Conservation (phyloP, 768 basidiomycete genomes). For the Pulveroboletus ravenelii region DNA sequence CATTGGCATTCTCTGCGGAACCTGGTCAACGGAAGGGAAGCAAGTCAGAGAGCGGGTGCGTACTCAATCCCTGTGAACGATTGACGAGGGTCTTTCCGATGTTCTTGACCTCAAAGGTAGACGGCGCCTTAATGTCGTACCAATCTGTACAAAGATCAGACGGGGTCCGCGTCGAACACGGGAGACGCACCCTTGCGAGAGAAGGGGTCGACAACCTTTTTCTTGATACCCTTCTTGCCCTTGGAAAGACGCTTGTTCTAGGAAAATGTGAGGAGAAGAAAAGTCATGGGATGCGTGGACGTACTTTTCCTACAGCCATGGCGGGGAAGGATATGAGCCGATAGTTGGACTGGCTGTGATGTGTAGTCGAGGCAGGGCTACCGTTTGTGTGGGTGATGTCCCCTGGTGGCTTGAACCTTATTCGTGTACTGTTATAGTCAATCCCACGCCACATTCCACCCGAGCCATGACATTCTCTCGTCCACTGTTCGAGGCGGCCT, state of each 20-base stretch:
- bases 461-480: constrained; percentile 41
- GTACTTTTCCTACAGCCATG: constrained; percentile 90
- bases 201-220: constrained; percentile 99
- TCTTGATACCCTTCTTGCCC: constrained; percentile 99
- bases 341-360: constrained; percentile 47
- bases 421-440: constrained; percentile 32
- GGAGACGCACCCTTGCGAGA: constrained; percentile 82
- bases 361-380: constrained; percentile 10
- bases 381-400: constrained; percentile 8
- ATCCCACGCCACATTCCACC: constrained; percentile 40
- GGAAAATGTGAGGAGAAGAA: constrained; percentile 1
- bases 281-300: constrained; percentile 15
- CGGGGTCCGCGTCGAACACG: neutral
- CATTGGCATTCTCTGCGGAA: constrained; percentile 88
- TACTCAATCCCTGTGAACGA: constrained; percentile 96
- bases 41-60: constrained; percentile 33
- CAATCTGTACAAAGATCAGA: constrained; percentile 59
- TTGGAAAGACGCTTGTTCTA: constrained; percentile 98
- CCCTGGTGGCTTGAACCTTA: constrained; percentile 60
- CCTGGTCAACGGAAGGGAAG: constrained; percentile 4
- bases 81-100: constrained; percentile 99
- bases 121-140: constrained; percentile 99
- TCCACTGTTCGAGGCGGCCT: constrained; percentile 54
- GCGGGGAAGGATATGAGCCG: constrained; percentile 40
- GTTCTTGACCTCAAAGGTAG: constrained; percentile 93